These are phyloP conservation scores for Penicillium daleae DNA, from an alignment of 495 filamentous ascomycete species.

Conservation along the genomic window DNA sequence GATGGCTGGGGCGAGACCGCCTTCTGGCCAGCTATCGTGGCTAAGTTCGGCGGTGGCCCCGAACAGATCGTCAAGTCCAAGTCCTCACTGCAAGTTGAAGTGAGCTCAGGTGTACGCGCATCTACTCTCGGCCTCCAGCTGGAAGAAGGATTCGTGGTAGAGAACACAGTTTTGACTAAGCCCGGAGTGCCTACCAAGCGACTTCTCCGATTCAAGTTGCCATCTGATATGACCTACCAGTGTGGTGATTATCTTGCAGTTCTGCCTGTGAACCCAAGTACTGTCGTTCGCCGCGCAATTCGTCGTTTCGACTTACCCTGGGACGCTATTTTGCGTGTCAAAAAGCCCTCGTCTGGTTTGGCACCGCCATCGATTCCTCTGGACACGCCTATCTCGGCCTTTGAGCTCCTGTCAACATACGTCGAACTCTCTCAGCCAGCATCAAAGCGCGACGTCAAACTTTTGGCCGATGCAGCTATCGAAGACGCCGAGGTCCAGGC, in stretches of 20 bases:
- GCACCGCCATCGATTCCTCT: constrained; percentile 60
- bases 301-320: constrained; percentile 60
- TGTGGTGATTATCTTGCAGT: constrained; percentile 79
- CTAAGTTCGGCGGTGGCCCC: constrained; percentile 45
- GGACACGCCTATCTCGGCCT: constrained; percentile 59
- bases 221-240: constrained; percentile 65
- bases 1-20: constrained; percentile 69
- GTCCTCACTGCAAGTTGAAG: constrained; percentile 54
- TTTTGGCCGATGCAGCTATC: constrained; percentile 47
- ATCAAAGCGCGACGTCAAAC: constrained; percentile 55
- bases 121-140: constrained; percentile 69
- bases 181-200: constrained; percentile 61
- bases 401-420: constrained; percentile 67
- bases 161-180: constrained; percentile 57
- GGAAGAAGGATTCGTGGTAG: constrained; percentile 61
- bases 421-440: constrained; percentile 75
- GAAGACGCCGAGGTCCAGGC: constrained; percentile 33
- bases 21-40: constrained; percentile 66
- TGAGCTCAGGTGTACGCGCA: constrained; percentile 59
- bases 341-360: constrained; percentile 33
- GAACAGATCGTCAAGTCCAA: constrained; percentile 31
- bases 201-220: constrained; percentile 68
- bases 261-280: constrained; percentile 67
- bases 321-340: constrained; percentile 59
- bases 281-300: constrained; percentile 58